Evolutionary conservation across 306 rosid genomes (phyloP).

Genomic region (Cucurbita moschata): DNA sequence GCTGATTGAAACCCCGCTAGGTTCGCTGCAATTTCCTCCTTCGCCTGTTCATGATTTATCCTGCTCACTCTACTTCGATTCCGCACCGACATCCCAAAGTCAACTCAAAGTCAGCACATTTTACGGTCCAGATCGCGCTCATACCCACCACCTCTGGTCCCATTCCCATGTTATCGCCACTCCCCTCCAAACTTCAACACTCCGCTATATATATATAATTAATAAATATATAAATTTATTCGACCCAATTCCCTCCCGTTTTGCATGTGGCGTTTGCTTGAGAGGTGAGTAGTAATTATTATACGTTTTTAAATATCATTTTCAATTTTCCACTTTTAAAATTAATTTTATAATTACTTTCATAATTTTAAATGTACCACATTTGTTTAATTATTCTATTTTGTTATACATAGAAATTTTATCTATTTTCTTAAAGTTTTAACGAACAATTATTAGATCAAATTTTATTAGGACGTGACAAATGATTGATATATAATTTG

Average conservation of each 20-base stretch:
- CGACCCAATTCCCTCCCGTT: background rate
- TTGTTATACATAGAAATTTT: too few relatives aligned
- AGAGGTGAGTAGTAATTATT: background rate
- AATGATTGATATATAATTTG: too few relatives aligned
- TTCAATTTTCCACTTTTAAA: background rate
- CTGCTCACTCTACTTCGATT: background rate
- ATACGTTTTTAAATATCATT: background rate
- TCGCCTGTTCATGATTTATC: background rate
- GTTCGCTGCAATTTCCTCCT: conserved; percentile 3
- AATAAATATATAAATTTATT: background rate
- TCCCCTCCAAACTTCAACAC: background rate
- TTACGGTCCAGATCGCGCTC: background rate
- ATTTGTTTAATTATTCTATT: too few relatives aligned
- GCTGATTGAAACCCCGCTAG: background rate
- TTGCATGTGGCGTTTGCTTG: conserved; percentile 1
- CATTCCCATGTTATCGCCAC: background rate
- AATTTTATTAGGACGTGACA: too few relatives aligned
- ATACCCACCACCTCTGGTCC: background rate
- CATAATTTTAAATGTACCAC: too few relatives aligned
- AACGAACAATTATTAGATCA: too few relatives aligned
- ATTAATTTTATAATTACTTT: too few relatives aligned
- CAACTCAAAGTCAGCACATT: background rate
- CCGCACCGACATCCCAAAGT: conserved; percentile 4
- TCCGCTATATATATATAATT: background rate
- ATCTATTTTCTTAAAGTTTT: too few relatives aligned